Percentiles rank a stretch among this genome's conserved stretches.
These are phyloP conservation scores for Amesomyces nigricolor DNA, from an alignment of 2,329 filamentous ascomycete genomes.

Conservation along the genomic window DNA sequence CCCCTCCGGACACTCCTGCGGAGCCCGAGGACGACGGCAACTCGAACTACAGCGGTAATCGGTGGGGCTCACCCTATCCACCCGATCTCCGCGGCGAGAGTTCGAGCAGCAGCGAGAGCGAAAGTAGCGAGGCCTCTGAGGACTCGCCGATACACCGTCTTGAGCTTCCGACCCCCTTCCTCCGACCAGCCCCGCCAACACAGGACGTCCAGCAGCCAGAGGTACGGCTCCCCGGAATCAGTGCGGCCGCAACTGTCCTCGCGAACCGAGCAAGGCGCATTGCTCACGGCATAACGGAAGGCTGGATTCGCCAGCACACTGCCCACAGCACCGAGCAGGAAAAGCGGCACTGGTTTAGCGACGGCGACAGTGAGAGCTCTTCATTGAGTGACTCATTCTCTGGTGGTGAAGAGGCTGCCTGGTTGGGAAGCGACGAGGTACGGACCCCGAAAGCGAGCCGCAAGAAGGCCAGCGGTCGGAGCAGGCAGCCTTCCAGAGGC, in stretches of 20 bases:
- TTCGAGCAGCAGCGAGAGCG: slow-evolving; percentile 52
- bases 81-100: slow-evolving; percentile 48
- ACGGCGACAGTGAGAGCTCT: slow-evolving; percentile 71
- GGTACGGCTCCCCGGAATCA: slow-evolving; percentile 37
- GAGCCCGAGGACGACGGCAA: slow-evolving; percentile 33
- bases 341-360: slow-evolving; percentile 76
- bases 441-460: slow-evolving; percentile 43
- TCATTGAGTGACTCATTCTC: slow-evolving; percentile 63
- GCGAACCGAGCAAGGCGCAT: slow-evolving; percentile 57
- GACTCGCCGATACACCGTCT: slow-evolving; percentile 57
- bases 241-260: slow-evolving; percentile 56
- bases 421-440: slow-evolving; percentile 45
- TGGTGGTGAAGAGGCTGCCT: slow-evolving; percentile 42
- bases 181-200: slow-evolving; percentile 50
- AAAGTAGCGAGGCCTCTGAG: slow-evolving; percentile 55
- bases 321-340: slow-evolving; percentile 64
- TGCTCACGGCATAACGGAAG: slow-evolving; percentile 63
- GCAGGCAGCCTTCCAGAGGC: slow-evolving; percentile 29
- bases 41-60: slow-evolving; percentile 60
- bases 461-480: slow-evolving; percentile 28
- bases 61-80: slow-evolving; percentile 89
- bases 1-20: slow-evolving; percentile 39
- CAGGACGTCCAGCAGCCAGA: slow-evolving; percentile 34
- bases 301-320: slow-evolving; percentile 84
- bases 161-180: slow-evolving; percentile 56